These are phyloP conservation scores for Talaromyces adpressus DNA, from an alignment of 495 filamentous ascomycete genomes.

Conservation along the genomic window DNA sequence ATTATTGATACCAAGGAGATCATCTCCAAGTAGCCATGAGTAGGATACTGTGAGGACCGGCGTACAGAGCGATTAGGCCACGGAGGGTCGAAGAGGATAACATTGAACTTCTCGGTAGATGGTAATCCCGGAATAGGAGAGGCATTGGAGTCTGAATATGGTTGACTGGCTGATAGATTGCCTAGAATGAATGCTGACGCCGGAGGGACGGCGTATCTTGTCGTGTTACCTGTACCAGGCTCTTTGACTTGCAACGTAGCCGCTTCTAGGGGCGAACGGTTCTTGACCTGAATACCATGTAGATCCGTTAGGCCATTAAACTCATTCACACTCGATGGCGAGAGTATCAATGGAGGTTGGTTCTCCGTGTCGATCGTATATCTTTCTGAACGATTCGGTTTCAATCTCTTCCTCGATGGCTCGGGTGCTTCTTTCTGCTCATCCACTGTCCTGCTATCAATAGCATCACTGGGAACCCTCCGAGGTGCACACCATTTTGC, in stretches of 20 bases:
- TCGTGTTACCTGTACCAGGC: slow-evolving; percentile 11
- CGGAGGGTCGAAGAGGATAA: slow-evolving; percentile 85
- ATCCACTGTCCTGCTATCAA: background rate
- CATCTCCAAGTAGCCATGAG: slow-evolving; percentile 33
- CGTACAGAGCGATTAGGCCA: slow-evolving; percentile 89
- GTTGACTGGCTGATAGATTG: slow-evolving; percentile 14
- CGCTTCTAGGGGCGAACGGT: slow-evolving; percentile 20
- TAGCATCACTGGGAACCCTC: slow-evolving; percentile 1
- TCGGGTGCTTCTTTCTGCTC: background rate
- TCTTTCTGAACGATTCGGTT: slow-evolving; percentile 13
- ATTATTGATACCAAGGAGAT: slow-evolving; percentile 22
- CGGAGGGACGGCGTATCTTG: slow-evolving; percentile 43
- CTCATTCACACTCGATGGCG: slow-evolving; percentile 21
- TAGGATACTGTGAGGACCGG: slow-evolving; percentile 60
- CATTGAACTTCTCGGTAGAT: slow-evolving; percentile 49
- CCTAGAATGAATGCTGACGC: slow-evolving; percentile 44
- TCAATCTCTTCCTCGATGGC: slow-evolving; percentile 4
- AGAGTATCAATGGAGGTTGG: slow-evolving; percentile 27
- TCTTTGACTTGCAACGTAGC: slow-evolving; percentile 16
- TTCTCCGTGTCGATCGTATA: background rate
- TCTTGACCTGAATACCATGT: slow-evolving; percentile 23
- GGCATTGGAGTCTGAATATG: slow-evolving; percentile 14
- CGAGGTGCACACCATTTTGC: slow-evolving; percentile 37
- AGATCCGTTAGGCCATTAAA: slow-evolving; percentile 26
- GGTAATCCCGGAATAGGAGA: slow-evolving; percentile 24